These are phyloP conservation scores for Purpureocillium takamizusanense DNA, from an alignment of 2,329 filamentous ascomycete species.

Conservation along the genomic window DNA sequence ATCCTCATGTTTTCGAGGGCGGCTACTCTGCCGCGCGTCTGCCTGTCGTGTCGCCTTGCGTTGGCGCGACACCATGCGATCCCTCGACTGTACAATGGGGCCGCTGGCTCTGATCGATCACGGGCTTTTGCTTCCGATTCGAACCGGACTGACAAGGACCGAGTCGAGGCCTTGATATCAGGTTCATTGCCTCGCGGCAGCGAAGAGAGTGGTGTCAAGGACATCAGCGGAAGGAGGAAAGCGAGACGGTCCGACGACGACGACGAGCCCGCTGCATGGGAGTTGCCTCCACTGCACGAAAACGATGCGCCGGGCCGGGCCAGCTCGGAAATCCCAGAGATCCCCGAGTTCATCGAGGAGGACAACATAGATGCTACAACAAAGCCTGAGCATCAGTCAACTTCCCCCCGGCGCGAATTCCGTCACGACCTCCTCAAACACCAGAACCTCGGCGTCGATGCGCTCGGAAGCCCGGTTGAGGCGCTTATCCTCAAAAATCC, in stretches of 20 bases:
- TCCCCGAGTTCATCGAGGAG: background rate
- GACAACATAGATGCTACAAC: no score
- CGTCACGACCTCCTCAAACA: constrained; percentile 18
- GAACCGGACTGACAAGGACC: constrained; percentile 11
- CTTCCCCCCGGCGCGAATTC: constrained; percentile 5
- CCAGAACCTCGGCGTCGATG: constrained; percentile 19
- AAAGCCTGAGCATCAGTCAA: background rate
- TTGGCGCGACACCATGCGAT: constrained; percentile 13
- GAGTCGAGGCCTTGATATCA: constrained; percentile 16
- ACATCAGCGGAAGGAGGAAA: constrained; percentile 1
- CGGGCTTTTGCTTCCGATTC: constrained; percentile 16
- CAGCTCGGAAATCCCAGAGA: background rate
- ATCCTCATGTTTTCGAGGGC: constrained; percentile 26
- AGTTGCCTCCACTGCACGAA: constrained; percentile 1
- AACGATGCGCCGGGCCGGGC: background rate
- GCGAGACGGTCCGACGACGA: background rate
- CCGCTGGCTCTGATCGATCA: constrained; percentile 4
- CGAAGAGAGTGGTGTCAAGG: background rate
- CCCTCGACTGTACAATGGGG: constrained; percentile 5
- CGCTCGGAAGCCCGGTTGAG: constrained; percentile 27
- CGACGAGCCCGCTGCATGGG: constrained; percentile 7
- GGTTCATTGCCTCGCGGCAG: constrained; percentile 2
- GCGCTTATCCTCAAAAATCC: constrained; percentile 38
- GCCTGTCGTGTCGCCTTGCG: constrained; percentile 22
- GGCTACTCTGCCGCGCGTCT: constrained; percentile 21